phyloP scores from a whole-genome alignment of 108 stramenopile genomes.

The Conticribra guillardii region DNA sequence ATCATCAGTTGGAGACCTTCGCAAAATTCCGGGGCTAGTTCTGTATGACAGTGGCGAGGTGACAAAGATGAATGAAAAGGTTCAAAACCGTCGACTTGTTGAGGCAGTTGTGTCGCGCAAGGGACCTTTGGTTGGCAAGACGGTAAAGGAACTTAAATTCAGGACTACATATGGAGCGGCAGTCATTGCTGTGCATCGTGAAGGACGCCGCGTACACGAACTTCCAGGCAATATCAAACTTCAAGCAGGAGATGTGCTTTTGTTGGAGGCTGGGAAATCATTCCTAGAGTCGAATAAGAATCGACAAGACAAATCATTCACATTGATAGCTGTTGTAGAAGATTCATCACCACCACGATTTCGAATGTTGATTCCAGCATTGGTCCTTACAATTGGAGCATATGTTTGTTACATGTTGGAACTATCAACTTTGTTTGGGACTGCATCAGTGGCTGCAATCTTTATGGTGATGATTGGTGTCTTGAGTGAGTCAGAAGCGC shows the following conservation, averaged over 20 bases:
- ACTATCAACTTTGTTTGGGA: conserved; percentile 53
- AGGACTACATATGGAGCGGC: conserved; percentile 71
- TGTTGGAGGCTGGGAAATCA: conserved; percentile 70
- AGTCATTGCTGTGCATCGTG: conserved; percentile 79
- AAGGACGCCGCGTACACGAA: conserved; percentile 68
- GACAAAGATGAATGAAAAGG: conserved; percentile 60
- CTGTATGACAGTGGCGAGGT: conserved; percentile 64
- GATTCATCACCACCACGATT: conserved; percentile 75
- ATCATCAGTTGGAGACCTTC: conserved; percentile 41
- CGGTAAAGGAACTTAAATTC: conserved; percentile 66
- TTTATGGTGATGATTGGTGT: conserved; percentile 63
- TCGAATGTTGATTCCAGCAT: conserved; percentile 54
- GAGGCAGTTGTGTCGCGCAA: conserved; percentile 71
- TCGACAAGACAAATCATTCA: conserved; percentile 57
- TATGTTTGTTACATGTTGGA: conserved; percentile 38
- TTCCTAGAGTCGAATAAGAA: conserved; percentile 57
- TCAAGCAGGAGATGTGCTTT: conserved; percentile 70
- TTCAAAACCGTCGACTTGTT: conserved; percentile 68
- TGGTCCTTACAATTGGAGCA: conserved; percentile 50
- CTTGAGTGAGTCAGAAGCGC: conserved; percentile 68
- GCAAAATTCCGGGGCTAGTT: conserved; percentile 66
- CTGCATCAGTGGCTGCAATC: conserved; percentile 55
- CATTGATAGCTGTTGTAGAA: conserved; percentile 68
- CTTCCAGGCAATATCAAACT: conserved; percentile 69
- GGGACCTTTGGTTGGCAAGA: conserved; percentile 72